Percentiles rank a stretch among this genome's conserved stretches.
Conservation (phyloP, 176 grass and related monocot genomes). For the Dendrocalamus sinicus region DNA sequence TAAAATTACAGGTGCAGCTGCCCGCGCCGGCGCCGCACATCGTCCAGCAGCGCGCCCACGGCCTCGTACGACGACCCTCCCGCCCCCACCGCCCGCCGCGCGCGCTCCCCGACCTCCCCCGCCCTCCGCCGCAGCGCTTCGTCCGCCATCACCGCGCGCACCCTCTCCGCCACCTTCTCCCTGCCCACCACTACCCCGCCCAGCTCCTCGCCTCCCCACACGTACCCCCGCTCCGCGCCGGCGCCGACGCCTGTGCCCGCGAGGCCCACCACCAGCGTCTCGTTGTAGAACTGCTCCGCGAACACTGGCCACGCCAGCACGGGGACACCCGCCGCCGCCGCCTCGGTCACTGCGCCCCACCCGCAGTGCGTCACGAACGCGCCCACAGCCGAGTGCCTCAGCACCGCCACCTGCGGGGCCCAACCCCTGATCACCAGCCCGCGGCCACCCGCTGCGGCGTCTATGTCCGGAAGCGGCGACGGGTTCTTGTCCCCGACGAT, state of each 20-base stretch:
- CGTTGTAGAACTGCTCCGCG: constrained; percentile 78
- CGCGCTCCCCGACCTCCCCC: constrained; percentile 26
- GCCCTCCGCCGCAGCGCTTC: constrained; percentile 42
- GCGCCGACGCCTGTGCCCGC: constrained; percentile 44
- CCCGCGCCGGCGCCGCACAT: constrained; percentile 40
- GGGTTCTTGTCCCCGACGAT: constrained; percentile 49
- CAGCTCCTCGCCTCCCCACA: constrained; percentile 61
- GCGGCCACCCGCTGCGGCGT: not conserved
- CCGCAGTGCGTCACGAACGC: constrained; percentile 77
- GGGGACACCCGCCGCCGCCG: constrained; percentile 46
- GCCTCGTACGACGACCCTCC: constrained; percentile 60
- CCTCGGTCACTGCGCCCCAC: constrained; percentile 64
- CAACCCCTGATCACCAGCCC: constrained; percentile 62
- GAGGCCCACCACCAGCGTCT: constrained; percentile 60
- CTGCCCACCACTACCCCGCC: constrained; percentile 51
- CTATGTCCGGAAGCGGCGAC: constrained; percentile 26
- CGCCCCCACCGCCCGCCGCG: constrained; percentile 32
- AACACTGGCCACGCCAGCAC: constrained; percentile 67
- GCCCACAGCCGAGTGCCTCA: constrained; percentile 54
- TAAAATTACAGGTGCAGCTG: not conserved
- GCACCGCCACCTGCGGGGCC: constrained; percentile 68
- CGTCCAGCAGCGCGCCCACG: constrained; percentile 51
- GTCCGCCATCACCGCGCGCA: constrained; percentile 35
- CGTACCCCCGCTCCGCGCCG: constrained; percentile 54
- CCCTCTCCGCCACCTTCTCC: constrained; percentile 54